These are phyloP conservation scores for Cyclocybe aegerita DNA, from an alignment of 768 basidiomycete species.

Conservation along the genomic window DNA sequence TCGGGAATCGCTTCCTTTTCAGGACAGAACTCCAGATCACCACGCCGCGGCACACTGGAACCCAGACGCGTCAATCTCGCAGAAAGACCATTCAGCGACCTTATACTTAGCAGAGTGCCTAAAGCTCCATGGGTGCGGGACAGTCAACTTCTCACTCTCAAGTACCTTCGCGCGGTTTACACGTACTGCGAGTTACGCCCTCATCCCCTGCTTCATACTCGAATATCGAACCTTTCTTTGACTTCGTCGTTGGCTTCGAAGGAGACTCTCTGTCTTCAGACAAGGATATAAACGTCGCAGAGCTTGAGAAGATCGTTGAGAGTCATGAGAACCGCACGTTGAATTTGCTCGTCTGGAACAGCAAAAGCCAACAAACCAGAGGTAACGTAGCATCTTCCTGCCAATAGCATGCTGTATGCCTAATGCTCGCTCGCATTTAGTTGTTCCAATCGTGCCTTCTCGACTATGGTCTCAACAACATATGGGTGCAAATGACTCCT, in stretches of 20 bases:
- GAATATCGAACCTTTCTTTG: conserved; percentile 89
- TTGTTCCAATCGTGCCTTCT: conserved; percentile 83
- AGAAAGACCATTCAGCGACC: background rate
- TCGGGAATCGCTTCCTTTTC: too few relatives aligned
- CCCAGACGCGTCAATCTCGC: background rate
- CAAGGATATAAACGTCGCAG: conserved; percentile 62
- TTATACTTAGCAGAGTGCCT: background rate
- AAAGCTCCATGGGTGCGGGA: conserved; percentile 62
- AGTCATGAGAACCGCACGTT: conserved; percentile 70
- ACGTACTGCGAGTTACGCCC: conserved; percentile 88
- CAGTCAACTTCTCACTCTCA: conserved; percentile 62
- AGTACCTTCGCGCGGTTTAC: conserved; percentile 62
- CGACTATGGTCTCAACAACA: conserved; percentile 71
- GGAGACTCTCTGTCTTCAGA: conserved; percentile 56
- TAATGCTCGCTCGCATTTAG: conserved; percentile 37
- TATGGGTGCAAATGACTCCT: conserved; percentile 30
- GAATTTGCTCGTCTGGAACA: conserved; percentile 80
- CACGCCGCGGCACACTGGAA: background rate
- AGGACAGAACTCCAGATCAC: too few relatives aligned
- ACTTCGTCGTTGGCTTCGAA: conserved; percentile 92
- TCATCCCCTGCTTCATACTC: conserved; percentile 86
- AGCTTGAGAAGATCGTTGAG: conserved; percentile 81
- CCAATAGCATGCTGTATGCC: background rate
- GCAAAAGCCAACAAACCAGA: conserved; percentile 71
- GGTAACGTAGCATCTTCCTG: conserved; percentile 36